Evolutionary conservation across 1,284 basidiomycete genomes (phyloP), one percentile per base, ranked within the genome.

Genomic region (Tremellales sp.): DNA sequence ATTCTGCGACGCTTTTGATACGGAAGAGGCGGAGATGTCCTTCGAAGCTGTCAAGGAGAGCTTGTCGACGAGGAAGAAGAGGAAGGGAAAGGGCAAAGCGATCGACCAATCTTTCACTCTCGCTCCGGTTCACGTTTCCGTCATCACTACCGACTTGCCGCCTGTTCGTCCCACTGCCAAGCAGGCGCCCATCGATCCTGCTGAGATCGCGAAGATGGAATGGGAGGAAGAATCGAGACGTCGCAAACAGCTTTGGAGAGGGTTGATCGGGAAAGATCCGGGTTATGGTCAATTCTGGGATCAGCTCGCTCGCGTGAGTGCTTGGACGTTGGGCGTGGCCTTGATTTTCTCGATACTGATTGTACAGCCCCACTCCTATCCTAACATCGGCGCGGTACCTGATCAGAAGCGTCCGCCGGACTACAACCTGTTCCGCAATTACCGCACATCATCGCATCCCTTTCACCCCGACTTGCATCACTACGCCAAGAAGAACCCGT

Each of bases 231-330:
- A 60, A 37, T 37, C 40, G 10, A 60, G 61, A 29, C 39, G 52
- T 21, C 48, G 61, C 36, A 62, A 61, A 54, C 15, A 36, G 17
- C 56, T 53, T 47, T 67, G 67, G 67, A 56, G 65, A 24, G 37
- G 19, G 8, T 12, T 52, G 23, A 64, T 63, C 22, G 17, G 21
- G 3, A 11, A 25, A 5, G 61, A 58, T 43, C n/a, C n/a, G 13
- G 49, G 42, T 0, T 66, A 58, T 52, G 62, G 58, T 10, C 21
- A 27, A 12, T 49, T 62, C 13, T 64, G 56, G 55, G 19, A 51
- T 5, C 25, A 51, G 25, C 31, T 67, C 10, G 41, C 51, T 3
- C 50, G 44, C 7, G 59, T 56, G 33, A 58, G 55, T 43, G 12
- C 19, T n/a, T n/a, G n/a, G 8, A 43, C 19, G 24, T 21, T 17